Percentiles rank a stretch among this genome's conserved stretches.
These are phyloP conservation scores for Lobosporangium transversale DNA, from an alignment of 192 early-diverging fungal species.

Conservation along the genomic window DNA sequence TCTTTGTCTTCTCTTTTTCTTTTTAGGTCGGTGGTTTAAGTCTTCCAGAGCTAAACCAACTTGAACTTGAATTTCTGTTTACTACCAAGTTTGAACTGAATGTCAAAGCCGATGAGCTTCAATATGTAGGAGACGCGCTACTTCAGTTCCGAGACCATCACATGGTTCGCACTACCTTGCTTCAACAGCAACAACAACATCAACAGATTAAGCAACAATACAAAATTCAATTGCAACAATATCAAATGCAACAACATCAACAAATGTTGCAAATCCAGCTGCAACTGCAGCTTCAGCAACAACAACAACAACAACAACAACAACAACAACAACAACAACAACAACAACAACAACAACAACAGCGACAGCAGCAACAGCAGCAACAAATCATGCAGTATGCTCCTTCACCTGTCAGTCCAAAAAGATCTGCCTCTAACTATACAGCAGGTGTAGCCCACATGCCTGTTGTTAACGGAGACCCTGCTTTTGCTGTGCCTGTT, in stretches of 20 bases:
- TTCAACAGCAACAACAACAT: constrained; percentile 1
- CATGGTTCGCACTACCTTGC: neutral
- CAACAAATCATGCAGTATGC: neutral
- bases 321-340: too few relatives aligned
- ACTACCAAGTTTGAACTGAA: constrained; percentile 75
- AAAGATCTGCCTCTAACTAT: too few relatives aligned
- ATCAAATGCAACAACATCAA: constrained; percentile 2
- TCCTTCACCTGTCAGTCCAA: constrained; percentile 15
- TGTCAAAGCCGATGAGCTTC: constrained; percentile 70
- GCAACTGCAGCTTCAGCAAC: constrained; percentile 19
- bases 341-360: too few relatives aligned
- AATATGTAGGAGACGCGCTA: constrained; percentile 45
- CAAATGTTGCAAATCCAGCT: neutral
- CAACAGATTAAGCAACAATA: constrained; percentile 3
- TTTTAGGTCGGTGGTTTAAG: constrained; percentile 77
- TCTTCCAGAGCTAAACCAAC: constrained; percentile 74
- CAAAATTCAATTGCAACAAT: constrained; percentile 6
- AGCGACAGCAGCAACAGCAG: constrained; percentile 2
- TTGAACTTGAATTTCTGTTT: constrained; percentile 81
- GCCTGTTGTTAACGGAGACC: too few relatives aligned
- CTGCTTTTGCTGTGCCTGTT: neutral
- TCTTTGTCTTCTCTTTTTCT: neutral
- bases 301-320: constrained; percentile 4
- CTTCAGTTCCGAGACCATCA: constrained; percentile 24
- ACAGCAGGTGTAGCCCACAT: too few relatives aligned